phyloP scores from a whole-genome alignment of 2,329 filamentous ascomycete species.

The Diplodia intermedia region DNA sequence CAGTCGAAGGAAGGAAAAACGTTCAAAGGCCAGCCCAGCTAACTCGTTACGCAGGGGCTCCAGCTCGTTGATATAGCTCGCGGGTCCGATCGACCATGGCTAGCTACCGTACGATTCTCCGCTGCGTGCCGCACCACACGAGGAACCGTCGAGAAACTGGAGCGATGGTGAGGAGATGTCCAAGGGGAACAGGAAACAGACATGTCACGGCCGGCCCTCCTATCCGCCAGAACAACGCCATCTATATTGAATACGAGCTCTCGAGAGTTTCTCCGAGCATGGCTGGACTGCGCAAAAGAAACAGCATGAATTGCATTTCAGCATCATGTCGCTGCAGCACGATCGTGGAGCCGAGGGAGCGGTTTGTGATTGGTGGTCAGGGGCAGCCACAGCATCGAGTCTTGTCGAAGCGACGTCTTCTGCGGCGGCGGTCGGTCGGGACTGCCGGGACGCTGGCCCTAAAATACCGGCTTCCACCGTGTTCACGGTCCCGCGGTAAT shows the following conservation, averaged over 20 bases:
- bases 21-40: too few relatives aligned
- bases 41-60: too few relatives aligned
- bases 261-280: too few relatives aligned
- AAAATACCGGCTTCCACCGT: background rate
- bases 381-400: background rate
- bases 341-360: background rate
- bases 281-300: background rate
- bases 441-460: slow-evolving; percentile 14
- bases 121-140: too few relatives aligned
- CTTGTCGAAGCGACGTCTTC: slow-evolving; percentile 5
- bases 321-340: background rate
- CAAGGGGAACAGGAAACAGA: background rate
- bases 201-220: background rate
- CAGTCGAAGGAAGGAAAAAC: too few relatives aligned
- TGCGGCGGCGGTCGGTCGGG: slow-evolving; percentile 8
- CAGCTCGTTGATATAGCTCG: too few relatives aligned
- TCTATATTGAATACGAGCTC: background rate
- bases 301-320: slow-evolving; percentile 2
- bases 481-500: slow-evolving; percentile 10
- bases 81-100: too few relatives aligned
- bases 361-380: background rate
- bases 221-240: background rate
- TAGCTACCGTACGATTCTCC: too few relatives aligned
- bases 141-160: background rate
- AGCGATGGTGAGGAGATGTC: background rate